phyloP scores from a whole-genome alignment of 2,329 filamentous ascomycete species.

The Pezicula carpinea region DNA sequence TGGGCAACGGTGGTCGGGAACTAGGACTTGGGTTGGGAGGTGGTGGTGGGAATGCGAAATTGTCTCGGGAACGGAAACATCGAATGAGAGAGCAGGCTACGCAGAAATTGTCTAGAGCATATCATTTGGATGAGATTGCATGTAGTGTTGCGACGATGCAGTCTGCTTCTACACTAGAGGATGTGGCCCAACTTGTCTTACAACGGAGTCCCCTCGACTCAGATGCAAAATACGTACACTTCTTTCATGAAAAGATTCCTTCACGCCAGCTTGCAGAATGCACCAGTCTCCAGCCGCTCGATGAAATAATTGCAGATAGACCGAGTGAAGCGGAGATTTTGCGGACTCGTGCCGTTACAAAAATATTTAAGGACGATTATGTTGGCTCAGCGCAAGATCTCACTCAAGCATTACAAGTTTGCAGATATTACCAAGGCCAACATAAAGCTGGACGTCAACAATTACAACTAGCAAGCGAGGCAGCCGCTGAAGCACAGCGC shows the following conservation, averaged over 20 bases:
- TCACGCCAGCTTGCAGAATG: constrained; percentile 67
- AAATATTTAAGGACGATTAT: constrained; percentile 71
- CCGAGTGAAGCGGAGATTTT: constrained; percentile 62
- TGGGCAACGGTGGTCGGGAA: constrained; percentile 43
- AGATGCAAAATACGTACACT: constrained; percentile 84
- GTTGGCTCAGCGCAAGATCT: constrained; percentile 66
- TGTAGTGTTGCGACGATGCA: constrained; percentile 83
- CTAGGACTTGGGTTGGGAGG: constrained; percentile 53
- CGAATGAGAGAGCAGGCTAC: constrained; percentile 78
- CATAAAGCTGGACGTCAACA: constrained; percentile 34
- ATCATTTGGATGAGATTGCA: constrained; percentile 77
- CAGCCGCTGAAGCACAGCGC: constrained; percentile 26
- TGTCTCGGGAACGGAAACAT: constrained; percentile 73
- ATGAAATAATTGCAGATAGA: constrained; percentile 61
- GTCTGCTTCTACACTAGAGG: constrained; percentile 69
- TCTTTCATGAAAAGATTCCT: constrained; percentile 88
- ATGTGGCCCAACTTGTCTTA: constrained; percentile 69
- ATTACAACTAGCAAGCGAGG: constrained; percentile 44
- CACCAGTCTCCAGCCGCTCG: constrained; percentile 62
- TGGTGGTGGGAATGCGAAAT: constrained; percentile 55
- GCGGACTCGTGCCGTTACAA: constrained; percentile 69
- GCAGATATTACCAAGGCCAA: constrained; percentile 28
- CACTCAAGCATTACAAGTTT: constrained; percentile 56
- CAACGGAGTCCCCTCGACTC: constrained; percentile 62
- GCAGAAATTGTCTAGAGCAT: constrained; percentile 71